Conservation (phyloP, 192 early-diverging fungal species). For the Chytriomyces sp. region DNA sequence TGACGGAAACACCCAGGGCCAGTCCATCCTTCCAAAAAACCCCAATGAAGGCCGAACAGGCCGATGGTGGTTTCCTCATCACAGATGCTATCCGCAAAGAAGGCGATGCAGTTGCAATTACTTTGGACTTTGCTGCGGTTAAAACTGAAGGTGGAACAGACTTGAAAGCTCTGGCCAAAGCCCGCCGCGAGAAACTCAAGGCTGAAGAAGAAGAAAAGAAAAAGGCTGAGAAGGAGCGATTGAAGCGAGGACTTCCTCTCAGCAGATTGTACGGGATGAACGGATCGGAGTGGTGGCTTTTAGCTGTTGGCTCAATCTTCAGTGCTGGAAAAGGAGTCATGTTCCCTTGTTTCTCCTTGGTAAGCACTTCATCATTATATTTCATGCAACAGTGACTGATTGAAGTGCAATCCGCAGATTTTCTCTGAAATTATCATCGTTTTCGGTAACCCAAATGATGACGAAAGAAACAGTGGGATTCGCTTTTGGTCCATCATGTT, state of each 20-base stretch:
- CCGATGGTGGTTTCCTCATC: conserved; percentile 38
- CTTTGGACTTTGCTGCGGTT: conserved; percentile 4
- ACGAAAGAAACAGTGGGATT: conserved; percentile 41
- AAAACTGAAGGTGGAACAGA: background rate
- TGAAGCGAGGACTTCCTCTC: conserved; percentile 22
- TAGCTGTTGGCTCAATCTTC: conserved; percentile 63
- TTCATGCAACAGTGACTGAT: background rate
- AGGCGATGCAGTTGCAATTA: conserved; percentile 23
- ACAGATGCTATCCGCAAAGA: conserved; percentile 43
- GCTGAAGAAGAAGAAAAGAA: conserved; percentile 39
- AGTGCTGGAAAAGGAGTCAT: conserved; percentile 50
- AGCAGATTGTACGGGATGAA: conserved; percentile 52
- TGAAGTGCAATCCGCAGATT: conserved; percentile 39
- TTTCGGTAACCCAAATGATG: conserved; percentile 43
- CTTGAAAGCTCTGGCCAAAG: background rate
- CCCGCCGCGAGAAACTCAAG: conserved; percentile 24
- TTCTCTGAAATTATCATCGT: conserved; percentile 55
- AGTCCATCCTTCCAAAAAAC: conserved; percentile 12
- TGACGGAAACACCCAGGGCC: background rate
- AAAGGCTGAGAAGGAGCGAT: conserved; percentile 22
- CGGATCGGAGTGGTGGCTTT: conserved; percentile 43
- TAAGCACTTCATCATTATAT: conserved; percentile 23
- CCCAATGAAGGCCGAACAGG: background rate
- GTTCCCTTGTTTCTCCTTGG: conserved; percentile 62
- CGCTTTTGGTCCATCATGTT: conserved; percentile 69